These are phyloP conservation scores for Termitomyces sp. DNA, from an alignment of 768 basidiomycete genomes.

Conservation along the genomic window DNA sequence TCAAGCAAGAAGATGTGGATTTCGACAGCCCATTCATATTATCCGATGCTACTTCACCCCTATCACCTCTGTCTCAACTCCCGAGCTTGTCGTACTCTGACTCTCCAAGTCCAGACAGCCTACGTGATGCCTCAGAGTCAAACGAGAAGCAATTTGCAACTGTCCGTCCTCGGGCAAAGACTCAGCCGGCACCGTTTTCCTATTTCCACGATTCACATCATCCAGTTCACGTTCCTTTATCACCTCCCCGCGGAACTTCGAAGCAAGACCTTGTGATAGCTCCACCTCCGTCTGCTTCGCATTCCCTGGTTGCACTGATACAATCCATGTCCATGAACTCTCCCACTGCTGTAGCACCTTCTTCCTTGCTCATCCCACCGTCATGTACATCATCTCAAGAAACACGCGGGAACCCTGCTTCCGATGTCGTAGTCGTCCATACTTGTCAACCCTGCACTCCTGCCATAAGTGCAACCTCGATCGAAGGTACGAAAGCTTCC, in stretches of 20 bases:
- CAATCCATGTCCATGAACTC: slow-evolving; percentile 39
- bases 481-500: slow-evolving; percentile 52
- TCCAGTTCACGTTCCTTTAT: slow-evolving; percentile 10
- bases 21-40: slow-evolving; percentile 33
- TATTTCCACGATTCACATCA: slow-evolving; percentile 14
- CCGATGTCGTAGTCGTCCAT: slow-evolving; percentile 50
- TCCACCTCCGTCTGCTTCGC: slow-evolving; percentile 20
- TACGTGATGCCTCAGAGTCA: slow-evolving; percentile 8
- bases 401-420: slow-evolving; percentile 28
- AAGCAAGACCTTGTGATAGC: slow-evolving; percentile 19
- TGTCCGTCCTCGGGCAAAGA: slow-evolving; percentile 37
- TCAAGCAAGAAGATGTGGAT: slow-evolving; percentile 49
- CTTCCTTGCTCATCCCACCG: slow-evolving; percentile 25
- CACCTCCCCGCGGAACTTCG: slow-evolving; percentile 16
- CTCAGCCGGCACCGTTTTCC: slow-evolving; percentile 25
- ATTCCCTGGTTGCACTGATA: slow-evolving; percentile 34
- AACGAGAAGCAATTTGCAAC: slow-evolving; percentile 19
- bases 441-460: slow-evolving; percentile 64
- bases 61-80: slow-evolving; percentile 26
- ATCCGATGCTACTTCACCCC: slow-evolving; percentile 24
- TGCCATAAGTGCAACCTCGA: slow-evolving; percentile 60
- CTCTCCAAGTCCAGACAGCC: slow-evolving; percentile 17
- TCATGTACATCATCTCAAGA: slow-evolving; percentile 32
- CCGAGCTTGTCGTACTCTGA: slow-evolving; percentile 24
- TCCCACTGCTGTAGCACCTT: slow-evolving; percentile 26